Conservation (phyloP, 2,329 filamentous ascomycete species). For the Neophaeococcomyces mojaviensis region DNA sequence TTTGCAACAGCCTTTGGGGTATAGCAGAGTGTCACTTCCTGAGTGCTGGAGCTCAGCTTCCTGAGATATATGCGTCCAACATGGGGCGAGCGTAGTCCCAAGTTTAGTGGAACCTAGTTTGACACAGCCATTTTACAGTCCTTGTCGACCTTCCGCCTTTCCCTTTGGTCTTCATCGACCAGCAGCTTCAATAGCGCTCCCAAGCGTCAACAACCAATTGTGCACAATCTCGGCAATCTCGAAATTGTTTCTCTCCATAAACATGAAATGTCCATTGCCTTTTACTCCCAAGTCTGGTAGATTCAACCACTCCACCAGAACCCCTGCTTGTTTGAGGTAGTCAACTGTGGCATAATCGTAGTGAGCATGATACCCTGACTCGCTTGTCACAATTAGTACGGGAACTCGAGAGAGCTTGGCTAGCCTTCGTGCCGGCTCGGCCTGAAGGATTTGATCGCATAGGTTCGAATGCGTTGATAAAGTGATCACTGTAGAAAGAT, state of each 20-base stretch:
- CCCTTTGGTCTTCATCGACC: too few species aligned
- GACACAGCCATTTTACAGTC: too few species aligned
- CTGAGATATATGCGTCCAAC: too few species aligned
- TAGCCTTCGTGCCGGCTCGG: slow-evolving; percentile 30
- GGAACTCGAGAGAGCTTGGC: slow-evolving; percentile 42
- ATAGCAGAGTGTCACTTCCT: too few species aligned
- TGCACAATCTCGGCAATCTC: slow-evolving; percentile 8
- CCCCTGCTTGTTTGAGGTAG: slow-evolving; percentile 48
- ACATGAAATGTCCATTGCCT: slow-evolving; percentile 45
- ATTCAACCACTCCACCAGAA: slow-evolving; percentile 37
- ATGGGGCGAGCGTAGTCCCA: too few species aligned
- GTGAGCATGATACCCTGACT: slow-evolving; percentile 47
- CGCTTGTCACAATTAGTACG: slow-evolving; percentile 44
- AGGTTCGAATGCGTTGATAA: slow-evolving; percentile 21
- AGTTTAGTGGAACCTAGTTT: too few species aligned
- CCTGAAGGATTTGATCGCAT: slow-evolving; percentile 35
- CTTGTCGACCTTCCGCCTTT: too few species aligned
- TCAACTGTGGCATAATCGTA: slow-evolving; percentile 50
- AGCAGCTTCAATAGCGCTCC: not conserved
- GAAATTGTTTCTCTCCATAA: slow-evolving; percentile 15
- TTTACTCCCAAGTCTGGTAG: slow-evolving; percentile 38
- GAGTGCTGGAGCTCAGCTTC: too few species aligned
- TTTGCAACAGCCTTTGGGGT: too few species aligned
- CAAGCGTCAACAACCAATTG: not conserved
- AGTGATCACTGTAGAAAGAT: slow-evolving; percentile 27